Evolutionary conservation across 148 eudicot genomes (phyloP), one percentile per base, ranked within the genome.

Genomic region (Fagopyrum homotropicum): DNA sequence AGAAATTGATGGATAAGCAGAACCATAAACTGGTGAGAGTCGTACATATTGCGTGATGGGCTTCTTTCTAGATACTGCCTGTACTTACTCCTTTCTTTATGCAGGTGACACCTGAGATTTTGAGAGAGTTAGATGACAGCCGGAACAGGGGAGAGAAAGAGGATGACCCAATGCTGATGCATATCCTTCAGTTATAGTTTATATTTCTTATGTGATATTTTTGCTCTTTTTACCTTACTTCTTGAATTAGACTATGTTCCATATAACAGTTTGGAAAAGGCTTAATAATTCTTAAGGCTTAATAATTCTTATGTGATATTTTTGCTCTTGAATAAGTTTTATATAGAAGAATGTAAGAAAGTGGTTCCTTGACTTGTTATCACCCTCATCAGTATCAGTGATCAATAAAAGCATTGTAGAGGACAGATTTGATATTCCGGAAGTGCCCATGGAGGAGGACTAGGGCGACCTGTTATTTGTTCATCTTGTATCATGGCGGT

Each of bases 381-480:
- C 75, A 93, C 98, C 88, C 5, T 77, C 95, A 76, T 90, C 96
- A 75, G 59, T 85, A 73, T 87, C 88, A 56, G 88, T 91, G 22
- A 84, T 91, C 51, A 89, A 81, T 55, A 91, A 86, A 82, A 73
- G 86, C 10, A 88, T 88, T 57, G 83, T 84, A 74, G 98, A 94
- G 82, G 97, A 94, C 74, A 87, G 97, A 81, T 91, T 91, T 74
- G 93, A 91, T 80, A 80, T 90, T 63, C 98, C 98, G 6, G 98
- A 88, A 3, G 97, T 94, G 75, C 98, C 98, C 0, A 94, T 91
- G 98, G 98, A 94, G 80, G 96, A 91, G 79, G 98, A 89, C 79
- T 82, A 72, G 43, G 40, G 40, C 2, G 40, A 35, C 40, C 40
- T 35, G 0, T 35, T 35, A 35, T 35, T 35, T 2, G 40, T 35